These are phyloP conservation scores for Ceratocystis harringtonii DNA, from an alignment of 2,329 filamentous ascomycete species.

Conservation along the genomic window DNA sequence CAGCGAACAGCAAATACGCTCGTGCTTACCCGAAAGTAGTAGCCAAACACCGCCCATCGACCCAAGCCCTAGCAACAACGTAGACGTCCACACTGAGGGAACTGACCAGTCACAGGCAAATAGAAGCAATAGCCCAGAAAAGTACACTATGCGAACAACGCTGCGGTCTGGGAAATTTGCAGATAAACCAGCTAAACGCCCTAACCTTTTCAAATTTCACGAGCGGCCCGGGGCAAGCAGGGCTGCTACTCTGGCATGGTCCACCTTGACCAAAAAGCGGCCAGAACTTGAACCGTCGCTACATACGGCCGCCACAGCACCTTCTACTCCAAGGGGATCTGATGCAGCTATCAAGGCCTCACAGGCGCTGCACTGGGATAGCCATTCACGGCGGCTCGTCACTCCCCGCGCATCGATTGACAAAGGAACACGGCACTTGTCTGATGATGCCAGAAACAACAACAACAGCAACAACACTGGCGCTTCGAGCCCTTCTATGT, in stretches of 20 bases:
- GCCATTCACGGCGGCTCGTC: slow-evolving; percentile 38
- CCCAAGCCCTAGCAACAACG: neutral
- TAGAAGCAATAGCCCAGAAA: slow-evolving; percentile 43
- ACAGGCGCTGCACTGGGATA: slow-evolving; percentile 37
- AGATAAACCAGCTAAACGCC: slow-evolving; percentile 30
- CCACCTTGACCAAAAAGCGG: slow-evolving; percentile 25
- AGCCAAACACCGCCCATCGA: neutral
- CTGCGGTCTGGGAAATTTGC: slow-evolving; percentile 35
- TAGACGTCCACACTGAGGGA: neutral
- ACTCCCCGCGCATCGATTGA: slow-evolving; percentile 17
- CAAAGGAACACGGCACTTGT: slow-evolving; percentile 17
- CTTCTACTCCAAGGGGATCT: slow-evolving; percentile 22
- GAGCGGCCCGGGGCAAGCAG: slow-evolving; percentile 37
- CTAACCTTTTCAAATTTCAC: slow-evolving; percentile 21
- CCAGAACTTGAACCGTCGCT: slow-evolving; percentile 19
- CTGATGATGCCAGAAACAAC: slow-evolving; percentile 23
- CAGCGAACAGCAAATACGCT: slow-evolving; percentile 11
- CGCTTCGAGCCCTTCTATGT: slow-evolving; percentile 29
- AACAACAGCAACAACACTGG: slow-evolving; percentile 26
- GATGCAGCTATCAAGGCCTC: slow-evolving; percentile 14
- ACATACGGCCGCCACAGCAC: slow-evolving; percentile 18
- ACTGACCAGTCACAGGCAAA: neutral
- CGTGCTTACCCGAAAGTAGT: neutral
- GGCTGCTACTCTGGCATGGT: slow-evolving; percentile 50
- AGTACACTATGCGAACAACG: slow-evolving; percentile 47